phyloP scores from a whole-genome alignment of 768 basidiomycete genomes.

The Hydnomerulius pinastri region DNA sequence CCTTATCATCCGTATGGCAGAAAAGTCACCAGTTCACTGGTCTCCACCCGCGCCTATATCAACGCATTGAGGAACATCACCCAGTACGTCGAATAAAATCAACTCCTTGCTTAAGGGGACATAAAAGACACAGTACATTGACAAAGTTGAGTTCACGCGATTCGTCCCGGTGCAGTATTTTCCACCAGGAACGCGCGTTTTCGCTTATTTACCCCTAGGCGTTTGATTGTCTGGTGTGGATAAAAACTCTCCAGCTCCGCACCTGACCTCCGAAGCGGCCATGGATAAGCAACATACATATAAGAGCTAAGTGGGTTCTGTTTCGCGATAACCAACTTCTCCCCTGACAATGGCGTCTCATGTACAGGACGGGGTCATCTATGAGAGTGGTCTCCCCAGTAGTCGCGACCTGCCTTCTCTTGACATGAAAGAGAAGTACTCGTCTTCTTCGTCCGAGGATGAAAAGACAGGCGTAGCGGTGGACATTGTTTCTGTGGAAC shows the following conservation, averaged over 20 bases:
- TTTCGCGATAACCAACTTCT: neutral
- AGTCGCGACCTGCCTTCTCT: neutral
- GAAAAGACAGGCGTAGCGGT: neutral
- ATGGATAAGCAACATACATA: constrained; percentile 5
- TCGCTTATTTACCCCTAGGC: neutral
- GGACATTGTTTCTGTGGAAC: constrained; percentile 7
- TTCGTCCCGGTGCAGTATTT: neutral
- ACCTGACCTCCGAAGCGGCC: neutral
- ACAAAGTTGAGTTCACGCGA: neutral
- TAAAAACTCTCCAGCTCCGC: neutral
- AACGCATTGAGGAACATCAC: too few relatives aligned
- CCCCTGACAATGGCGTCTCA: neutral
- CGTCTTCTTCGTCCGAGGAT: constrained; percentile 7
- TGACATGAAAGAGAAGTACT: neutral
- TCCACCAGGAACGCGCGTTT: neutral
- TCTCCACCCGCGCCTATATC: neutral
- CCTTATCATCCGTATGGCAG: constrained; percentile 3
- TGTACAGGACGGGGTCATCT: constrained; percentile 3
- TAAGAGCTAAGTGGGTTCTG: neutral
- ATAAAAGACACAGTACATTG: neutral
- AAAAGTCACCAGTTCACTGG: neutral
- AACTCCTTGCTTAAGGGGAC: too few relatives aligned
- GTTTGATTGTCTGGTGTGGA: neutral
- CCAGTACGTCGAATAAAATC: neutral
- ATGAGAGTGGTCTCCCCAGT: neutral